Percentiles rank a stretch among this genome's conserved stretches.
These are phyloP conservation scores for Salix purpurea DNA, from an alignment of 345 rosid genomes.

Conservation along the genomic window DNA sequence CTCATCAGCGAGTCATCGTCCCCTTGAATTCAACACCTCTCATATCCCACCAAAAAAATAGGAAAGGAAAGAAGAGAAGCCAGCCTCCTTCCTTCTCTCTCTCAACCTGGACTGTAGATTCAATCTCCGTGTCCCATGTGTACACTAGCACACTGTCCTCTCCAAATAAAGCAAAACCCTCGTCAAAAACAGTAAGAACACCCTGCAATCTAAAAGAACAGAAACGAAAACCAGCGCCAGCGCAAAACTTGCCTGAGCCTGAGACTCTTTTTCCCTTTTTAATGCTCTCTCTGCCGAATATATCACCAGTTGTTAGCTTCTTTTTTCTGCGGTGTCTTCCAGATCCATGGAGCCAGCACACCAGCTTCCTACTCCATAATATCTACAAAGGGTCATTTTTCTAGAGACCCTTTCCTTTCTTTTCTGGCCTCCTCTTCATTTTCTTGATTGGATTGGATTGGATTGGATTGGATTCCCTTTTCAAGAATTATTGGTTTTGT, in stretches of 20 bases:
- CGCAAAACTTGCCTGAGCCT: not conserved
- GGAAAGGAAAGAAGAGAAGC: not conserved
- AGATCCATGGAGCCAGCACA: not conserved
- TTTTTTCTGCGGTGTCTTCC: not conserved
- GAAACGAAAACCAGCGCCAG: not conserved
- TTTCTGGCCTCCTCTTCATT: not conserved
- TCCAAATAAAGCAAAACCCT: not conserved
- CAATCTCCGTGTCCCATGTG: not conserved
- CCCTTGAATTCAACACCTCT: not conserved
- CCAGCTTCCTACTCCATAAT: not conserved
- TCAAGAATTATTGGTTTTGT: not conserved
- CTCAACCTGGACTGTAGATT: not conserved
- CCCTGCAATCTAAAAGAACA: not conserved
- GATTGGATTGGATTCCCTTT: not conserved
- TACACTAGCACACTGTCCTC: not conserved
- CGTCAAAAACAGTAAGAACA: not conserved
- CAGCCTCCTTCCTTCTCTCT: not conserved
- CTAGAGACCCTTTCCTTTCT: not conserved
- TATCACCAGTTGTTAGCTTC: not conserved
- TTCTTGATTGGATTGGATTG: not conserved
- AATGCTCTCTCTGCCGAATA: not conserved
- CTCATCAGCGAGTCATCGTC: not conserved
- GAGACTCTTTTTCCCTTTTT: not conserved
- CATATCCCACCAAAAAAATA: not conserved
- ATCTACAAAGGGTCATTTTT: not conserved